Conservation (phyloP, 2,329 filamentous ascomycete genomes). For the Venturia carpophila region DNA sequence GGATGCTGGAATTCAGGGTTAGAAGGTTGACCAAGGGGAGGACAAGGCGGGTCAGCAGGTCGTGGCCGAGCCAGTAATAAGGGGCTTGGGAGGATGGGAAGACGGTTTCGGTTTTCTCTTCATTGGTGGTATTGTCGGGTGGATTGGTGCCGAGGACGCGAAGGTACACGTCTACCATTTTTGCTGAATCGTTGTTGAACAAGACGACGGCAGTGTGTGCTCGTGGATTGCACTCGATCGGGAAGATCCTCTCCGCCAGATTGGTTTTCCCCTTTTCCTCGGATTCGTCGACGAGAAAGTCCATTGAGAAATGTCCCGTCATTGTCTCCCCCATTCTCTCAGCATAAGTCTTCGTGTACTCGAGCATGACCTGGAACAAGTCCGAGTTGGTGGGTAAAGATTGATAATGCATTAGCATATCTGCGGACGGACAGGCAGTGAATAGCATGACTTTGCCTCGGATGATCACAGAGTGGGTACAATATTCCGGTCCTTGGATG, state of each 20-base stretch:
- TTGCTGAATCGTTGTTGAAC: slow-evolving; percentile 40
- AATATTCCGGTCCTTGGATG: slow-evolving; percentile 58
- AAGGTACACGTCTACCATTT: slow-evolving; percentile 49
- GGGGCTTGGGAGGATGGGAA: slow-evolving; percentile 21
- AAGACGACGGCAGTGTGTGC: slow-evolving; percentile 60
- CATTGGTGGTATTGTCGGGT: no score
- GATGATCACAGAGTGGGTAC: slow-evolving; percentile 63
- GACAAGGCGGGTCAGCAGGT: slow-evolving; percentile 48
- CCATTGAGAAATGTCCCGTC: slow-evolving; percentile 66
- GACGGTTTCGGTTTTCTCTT: not conserved
- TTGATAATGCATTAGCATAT: slow-evolving; percentile 59
- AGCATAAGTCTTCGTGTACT: slow-evolving; percentile 55
- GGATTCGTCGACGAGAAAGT: slow-evolving; percentile 54
- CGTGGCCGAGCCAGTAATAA: slow-evolving; percentile 62
- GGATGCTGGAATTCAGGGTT: slow-evolving; percentile 18
- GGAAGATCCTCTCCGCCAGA: slow-evolving; percentile 41
- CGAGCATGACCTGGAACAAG: slow-evolving; percentile 53
- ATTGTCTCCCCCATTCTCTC: slow-evolving; percentile 41
- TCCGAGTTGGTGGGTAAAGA: slow-evolving; percentile 48
- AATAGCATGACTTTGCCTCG: slow-evolving; percentile 57
- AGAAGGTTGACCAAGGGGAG: slow-evolving; percentile 39
- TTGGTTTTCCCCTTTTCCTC: slow-evolving; percentile 24
- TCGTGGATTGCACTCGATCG: slow-evolving; percentile 65
- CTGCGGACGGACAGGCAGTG: slow-evolving; percentile 55
- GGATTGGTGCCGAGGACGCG: not conserved